Evolutionary conservation across 139 green algal genomes (phyloP), one percentile per base, ranked within the genome.

Genomic region (Limnomonas spitsbergensis): DNA sequence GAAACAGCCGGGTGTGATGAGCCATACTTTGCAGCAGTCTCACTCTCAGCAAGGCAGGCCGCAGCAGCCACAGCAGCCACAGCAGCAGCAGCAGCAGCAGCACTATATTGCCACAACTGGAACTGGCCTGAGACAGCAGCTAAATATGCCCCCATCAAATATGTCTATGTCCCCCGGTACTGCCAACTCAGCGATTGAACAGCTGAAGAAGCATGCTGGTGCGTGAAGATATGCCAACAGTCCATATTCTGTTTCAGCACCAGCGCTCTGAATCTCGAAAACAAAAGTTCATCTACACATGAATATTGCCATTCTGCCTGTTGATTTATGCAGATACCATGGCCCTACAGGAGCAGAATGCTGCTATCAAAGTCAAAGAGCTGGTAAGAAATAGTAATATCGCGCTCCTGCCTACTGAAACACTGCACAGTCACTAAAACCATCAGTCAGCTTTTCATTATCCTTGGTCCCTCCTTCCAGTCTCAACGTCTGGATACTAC

Each of bases 141-240:
- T 61, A 14, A 61, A 61, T 20, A 61, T 61, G 47, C 47, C 47
- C 14, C 47, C 47, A 29, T 14, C 20, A 29, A 29, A 14, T 29
- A 61, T 61, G 47, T 29, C 14, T 20, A 61, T 20, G 14, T 61
- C 20, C 14, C 14, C 47, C 47, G 14, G 47, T 61, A 20, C 47
- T 61, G 47, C 47, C 20, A 61, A 20, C 20, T 61, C 47, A 61
- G 47, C 47, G 14, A 61, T 61, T 61, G 47, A 61, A 61, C 47
- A 61, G 20, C 47, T 61, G 14, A 61, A 61, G 47, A 61, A 61
- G 47, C 47, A 61, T 61, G 47, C 47, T 29, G 47, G 47, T 61
- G 20, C 47, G 14, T 20, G 14, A 61, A 14, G 14, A 61, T 61
- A 29, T 61, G 14, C 47, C 20, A 29, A 61, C 14, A 29, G 47